These are phyloP conservation scores for Xylariaceae sp. DNA, from an alignment of 2,329 filamentous ascomycete genomes.

Conservation along the genomic window DNA sequence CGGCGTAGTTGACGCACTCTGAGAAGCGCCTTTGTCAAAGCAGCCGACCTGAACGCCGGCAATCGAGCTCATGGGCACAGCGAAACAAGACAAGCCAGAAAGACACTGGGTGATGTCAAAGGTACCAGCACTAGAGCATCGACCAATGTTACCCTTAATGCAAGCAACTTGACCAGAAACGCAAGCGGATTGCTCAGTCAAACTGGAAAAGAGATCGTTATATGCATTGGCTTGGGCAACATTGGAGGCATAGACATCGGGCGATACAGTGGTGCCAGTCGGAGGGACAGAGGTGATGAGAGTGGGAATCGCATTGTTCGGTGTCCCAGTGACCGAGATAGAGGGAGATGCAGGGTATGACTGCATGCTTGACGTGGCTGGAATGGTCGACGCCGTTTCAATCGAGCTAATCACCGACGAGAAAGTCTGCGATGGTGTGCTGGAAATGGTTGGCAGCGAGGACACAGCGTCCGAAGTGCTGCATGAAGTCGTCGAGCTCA, in stretches of 20 bases:
- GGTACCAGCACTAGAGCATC: conserved; percentile 38
- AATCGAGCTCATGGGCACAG: conserved; percentile 47
- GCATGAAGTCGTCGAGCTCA: background rate
- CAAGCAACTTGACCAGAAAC: conserved; percentile 45
- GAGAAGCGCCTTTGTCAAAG: conserved; percentile 30
- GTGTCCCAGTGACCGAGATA: conserved; percentile 34
- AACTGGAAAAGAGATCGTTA: conserved; percentile 43
- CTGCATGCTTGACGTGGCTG: conserved; percentile 16
- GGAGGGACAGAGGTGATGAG: conserved; percentile 33
- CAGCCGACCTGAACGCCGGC: conserved; percentile 48
- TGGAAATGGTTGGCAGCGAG: conserved; percentile 1
- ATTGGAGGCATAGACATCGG: conserved; percentile 41
- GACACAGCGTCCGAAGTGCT: conserved; percentile 3
- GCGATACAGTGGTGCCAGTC: conserved; percentile 38
- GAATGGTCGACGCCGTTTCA: background rate
- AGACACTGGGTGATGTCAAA: conserved; percentile 40
- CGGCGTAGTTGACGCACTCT: conserved; percentile 10
- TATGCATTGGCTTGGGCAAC: conserved; percentile 41
- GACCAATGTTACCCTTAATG: conserved; percentile 44
- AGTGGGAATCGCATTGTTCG: conserved; percentile 40
- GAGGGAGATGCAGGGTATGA: conserved; percentile 23
- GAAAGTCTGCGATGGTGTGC: background rate
- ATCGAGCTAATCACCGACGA: conserved; percentile 1
- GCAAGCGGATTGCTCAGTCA: conserved; percentile 46
- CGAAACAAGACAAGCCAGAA: conserved; percentile 43